These are phyloP conservation scores for Viridothelium virens DNA, from an alignment of 495 filamentous ascomycete species.

Conservation along the genomic window DNA sequence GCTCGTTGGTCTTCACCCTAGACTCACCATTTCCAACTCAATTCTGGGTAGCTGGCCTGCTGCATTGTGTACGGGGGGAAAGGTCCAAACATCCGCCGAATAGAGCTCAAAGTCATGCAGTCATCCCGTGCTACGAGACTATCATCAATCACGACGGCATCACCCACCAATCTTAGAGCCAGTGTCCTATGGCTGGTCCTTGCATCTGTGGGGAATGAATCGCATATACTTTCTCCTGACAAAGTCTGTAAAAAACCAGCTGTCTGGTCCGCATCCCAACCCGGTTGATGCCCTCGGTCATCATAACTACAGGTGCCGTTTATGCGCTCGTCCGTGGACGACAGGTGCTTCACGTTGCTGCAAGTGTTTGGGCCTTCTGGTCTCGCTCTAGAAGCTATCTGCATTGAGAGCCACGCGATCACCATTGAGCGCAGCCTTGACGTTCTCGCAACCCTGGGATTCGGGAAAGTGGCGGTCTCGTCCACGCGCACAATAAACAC, in stretches of 20 bases:
- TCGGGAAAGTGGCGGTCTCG: background rate
- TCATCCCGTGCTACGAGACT: background rate
- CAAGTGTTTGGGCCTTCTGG: background rate
- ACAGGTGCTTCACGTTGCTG: background rate
- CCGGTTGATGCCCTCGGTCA: background rate
- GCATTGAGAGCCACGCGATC: background rate
- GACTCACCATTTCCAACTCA: background rate
- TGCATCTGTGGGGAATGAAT: background rate
- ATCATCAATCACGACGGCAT: background rate
- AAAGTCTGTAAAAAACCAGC: background rate
- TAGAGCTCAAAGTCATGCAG: background rate
- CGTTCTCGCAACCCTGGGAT: background rate
- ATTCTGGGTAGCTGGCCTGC: background rate
- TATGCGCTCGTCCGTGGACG: background rate
- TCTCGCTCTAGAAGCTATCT: background rate
- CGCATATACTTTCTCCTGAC: background rate
- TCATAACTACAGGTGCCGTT: background rate
- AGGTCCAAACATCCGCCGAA: background rate
- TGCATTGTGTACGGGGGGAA: background rate
- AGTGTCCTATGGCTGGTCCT: background rate
- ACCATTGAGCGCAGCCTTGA: background rate
- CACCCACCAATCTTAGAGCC: background rate
- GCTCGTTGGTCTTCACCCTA: background rate
- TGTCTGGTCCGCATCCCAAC: background rate
- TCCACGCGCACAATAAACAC: background rate